Evolutionary conservation across 2,329 filamentous ascomycete species (phyloP).

Genomic region (Diaporthe velutina): DNA sequence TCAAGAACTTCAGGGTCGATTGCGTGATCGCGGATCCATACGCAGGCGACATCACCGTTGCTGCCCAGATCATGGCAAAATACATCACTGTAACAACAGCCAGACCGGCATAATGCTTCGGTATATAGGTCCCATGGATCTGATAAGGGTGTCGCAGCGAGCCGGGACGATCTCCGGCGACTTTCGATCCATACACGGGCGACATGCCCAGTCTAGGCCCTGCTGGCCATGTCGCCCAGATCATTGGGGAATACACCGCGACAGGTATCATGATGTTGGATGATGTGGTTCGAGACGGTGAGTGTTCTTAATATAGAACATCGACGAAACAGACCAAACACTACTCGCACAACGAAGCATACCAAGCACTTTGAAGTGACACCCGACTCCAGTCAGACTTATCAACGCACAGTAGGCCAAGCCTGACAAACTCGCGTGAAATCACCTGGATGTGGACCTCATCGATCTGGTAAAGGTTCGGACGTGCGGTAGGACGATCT

Average conservation of each 20-base stretch:
- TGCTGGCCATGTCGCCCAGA: neutral
- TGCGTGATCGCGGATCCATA: constrained; percentile 18
- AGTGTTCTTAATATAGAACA: constrained; percentile 9
- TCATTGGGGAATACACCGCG: neutral
- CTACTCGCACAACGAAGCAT: neutral
- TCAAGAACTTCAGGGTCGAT: neutral
- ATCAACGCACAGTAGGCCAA: neutral
- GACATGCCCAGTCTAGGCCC: neutral
- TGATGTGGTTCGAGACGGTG: neutral
- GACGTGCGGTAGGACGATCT: neutral
- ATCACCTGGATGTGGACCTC: neutral
- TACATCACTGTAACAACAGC: neutral
- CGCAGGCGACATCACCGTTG: neutral
- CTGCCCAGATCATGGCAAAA: constrained; percentile 10
- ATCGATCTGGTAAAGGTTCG: neutral
- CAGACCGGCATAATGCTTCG: neutral
- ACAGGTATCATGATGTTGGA: neutral
- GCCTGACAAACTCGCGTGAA: neutral
- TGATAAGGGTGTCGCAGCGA: neutral
- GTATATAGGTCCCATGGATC: constrained; percentile 7
- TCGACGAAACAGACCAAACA: neutral
- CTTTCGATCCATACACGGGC: neutral
- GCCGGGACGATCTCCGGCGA: neutral
- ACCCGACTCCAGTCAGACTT: neutral
- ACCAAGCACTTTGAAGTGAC: neutral